Evolutionary conservation across 371 early-diverging fungal genomes (phyloP).

Genomic region (Encephalitozoon cuniculi): DNA sequence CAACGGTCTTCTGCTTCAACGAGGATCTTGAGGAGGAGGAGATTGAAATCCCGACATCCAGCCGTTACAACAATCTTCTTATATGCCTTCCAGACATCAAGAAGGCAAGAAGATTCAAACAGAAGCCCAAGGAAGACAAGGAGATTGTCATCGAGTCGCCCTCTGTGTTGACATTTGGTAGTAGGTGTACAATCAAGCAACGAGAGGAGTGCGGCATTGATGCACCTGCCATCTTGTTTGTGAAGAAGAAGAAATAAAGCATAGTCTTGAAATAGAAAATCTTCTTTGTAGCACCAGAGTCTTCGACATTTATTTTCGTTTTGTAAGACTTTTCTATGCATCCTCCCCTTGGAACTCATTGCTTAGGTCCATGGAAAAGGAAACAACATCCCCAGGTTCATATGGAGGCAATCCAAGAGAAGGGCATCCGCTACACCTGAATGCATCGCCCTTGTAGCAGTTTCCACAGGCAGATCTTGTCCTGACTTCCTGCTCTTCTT

Average conservation of each 20-base stretch:
- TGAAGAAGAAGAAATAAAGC: slow-evolving; percentile 14
- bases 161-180: not conserved
- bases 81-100: slow-evolving; percentile 34
- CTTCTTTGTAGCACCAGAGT: no score
- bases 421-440: slow-evolving; percentile 90
- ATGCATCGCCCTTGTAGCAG: slow-evolving; percentile 95
- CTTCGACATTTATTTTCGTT: no score
- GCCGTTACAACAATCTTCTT: slow-evolving; percentile 25
- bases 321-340: not conserved
- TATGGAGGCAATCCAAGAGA: slow-evolving; percentile 95
- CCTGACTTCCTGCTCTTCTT: slow-evolving; percentile 21
- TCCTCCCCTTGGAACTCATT: not conserved
- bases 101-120: slow-evolving; percentile 35
- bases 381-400: slow-evolving; percentile 83
- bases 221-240: slow-evolving; percentile 14
- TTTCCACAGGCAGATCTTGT: slow-evolving; percentile 63
- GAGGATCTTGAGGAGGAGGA: slow-evolving; percentile 32
- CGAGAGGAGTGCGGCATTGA: slow-evolving; percentile 17
- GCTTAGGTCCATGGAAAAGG: slow-evolving; percentile 41
- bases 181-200: slow-evolving; percentile 24
- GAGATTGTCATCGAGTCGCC: slow-evolving; percentile 7
- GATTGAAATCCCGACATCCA: not conserved
- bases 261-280: not conserved
- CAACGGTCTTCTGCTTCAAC: slow-evolving; percentile 34
- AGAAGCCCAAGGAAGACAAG: not conserved